Evolutionary conservation across 192 early-diverging fungal species (phyloP), one percentile per base, ranked within the genome.

Genomic region (Chytriomyces sp.): DNA sequence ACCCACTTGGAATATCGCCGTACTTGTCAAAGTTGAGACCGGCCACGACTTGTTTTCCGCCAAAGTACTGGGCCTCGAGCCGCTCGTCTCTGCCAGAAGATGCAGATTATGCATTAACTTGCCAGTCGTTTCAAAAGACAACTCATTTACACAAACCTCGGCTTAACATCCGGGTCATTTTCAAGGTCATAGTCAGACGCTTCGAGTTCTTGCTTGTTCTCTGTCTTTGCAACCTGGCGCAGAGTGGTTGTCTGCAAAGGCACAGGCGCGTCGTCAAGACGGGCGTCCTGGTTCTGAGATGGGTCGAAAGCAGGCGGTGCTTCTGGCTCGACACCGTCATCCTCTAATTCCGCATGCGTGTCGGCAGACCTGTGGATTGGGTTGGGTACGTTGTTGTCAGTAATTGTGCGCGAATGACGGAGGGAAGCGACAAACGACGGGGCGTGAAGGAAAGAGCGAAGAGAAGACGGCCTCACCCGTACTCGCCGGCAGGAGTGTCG

Each of bases 21-120:
- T 98, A 98, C 84, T 96, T 97, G 76, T 96, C 94, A 91, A 98
- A 98, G 90, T 98, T 98, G 82, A 98, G 97, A 68, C 97, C 97
- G 68, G 94, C 93, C 81, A 87, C 86, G 69, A 94, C 92, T 49
- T 97, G 92, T 48, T 86, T 72, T 13, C 86, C 53, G 13, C 53
- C 85, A 76, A 88, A 97, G 44, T 98, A 87, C 78, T 94, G 91
- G n/a, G 80, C 65, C 84, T 98, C 97, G 43, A 93, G 73, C 61
- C 91, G 89, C 71, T 88, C 87, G 86, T 95, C 93, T 57, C 53
- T 57, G 20, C 20, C 13, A 57, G 20, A n/a, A 57, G 53, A 57
- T 57, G 13, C 20, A 57, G 53, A 57, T 57, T 57, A 35, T 35
- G 35, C 35, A 35, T 35, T 57, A 20, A 57, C 53, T n/a, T 13